These are phyloP conservation scores for Neopestalotiopsis sp. DNA, from an alignment of 2,329 filamentous ascomycete genomes.

Conservation along the genomic window DNA sequence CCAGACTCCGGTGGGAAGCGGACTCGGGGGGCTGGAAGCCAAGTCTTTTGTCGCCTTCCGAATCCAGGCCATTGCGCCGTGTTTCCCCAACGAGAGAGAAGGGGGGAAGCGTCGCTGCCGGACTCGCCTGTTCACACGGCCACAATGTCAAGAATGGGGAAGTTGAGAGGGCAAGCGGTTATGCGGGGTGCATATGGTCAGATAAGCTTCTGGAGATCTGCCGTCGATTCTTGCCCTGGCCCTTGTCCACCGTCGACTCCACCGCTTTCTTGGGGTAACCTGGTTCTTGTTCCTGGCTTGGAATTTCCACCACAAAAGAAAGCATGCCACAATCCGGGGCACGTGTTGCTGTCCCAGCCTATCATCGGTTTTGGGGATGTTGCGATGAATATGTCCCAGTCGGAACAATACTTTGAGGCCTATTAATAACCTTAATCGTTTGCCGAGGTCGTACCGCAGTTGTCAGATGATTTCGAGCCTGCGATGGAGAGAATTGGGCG, in stretches of 20 bases:
- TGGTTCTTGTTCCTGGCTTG: background rate
- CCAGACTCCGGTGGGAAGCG: background rate
- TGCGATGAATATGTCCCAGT: background rate
- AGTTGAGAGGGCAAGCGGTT: background rate
- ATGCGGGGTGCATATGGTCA: constrained; percentile 5
- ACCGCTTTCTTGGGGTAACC: background rate
- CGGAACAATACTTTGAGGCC: background rate
- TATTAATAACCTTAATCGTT: background rate
- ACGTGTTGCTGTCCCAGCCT: background rate
- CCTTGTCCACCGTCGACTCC: background rate
- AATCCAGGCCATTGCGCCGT: background rate
- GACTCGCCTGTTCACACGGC: background rate
- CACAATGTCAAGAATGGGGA: background rate
- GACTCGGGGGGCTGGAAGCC: background rate
- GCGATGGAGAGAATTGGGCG: background rate
- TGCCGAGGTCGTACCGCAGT: background rate
- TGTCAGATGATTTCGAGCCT: background rate
- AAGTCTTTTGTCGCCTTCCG: background rate
- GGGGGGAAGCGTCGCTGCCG: background rate
- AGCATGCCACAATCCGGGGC: background rate
- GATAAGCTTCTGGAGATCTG: constrained; percentile 9
- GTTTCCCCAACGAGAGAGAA: too few species aligned
- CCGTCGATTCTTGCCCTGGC: background rate
- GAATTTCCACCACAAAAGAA: background rate
- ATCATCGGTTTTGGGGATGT: background rate